Evolutionary conservation across 768 basidiomycete species (phyloP), one percentile per base, ranked within the genome.

Genomic region (Boletus huronensis): DNA sequence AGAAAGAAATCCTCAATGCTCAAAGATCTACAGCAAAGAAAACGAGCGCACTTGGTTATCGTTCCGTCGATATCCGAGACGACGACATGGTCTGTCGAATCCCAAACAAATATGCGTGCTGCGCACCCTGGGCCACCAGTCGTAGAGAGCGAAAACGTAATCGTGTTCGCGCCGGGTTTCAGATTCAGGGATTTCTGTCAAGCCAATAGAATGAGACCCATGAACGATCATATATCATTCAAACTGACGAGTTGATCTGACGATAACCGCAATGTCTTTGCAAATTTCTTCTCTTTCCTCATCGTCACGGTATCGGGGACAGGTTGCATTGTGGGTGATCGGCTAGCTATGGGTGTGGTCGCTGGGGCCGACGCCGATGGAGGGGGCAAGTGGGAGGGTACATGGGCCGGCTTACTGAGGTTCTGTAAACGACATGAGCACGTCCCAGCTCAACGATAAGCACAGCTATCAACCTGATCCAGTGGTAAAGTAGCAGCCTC

Each of bases 61-160:
- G 96, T 99, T 6, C 97, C 97, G 65, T 99, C 97, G 57, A 99
- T 98, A 65, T 99, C 97, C 39, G 94, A 97, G 38, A 99, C 84
- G 25, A 99, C 90, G 21, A 99, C 83, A 3, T 81, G 79, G 64
- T 97, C 94, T 3, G 85, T 85, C n/a, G 85, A 82, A 53, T 98
- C 91, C 95, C 94, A 98, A 23, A 98, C 79, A 61, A 99, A 99
- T 57, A 99, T 90, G 5, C 93, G 81, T 19, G 97, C 92, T 2
- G 93, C 86, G 55, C 94, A 96, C 3, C 88, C 91, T 2, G 90
- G 82, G 1, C 79, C 80, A 5, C 91, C 90, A 1, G 90, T 85
- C 3, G 88, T 81, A 13, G 91, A 90, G 38, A 98, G 81, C 1
- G 94, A 95, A 68, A 98, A 99, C 0, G 94, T 93, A 58, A 98